Conservation (phyloP, 2,329 filamentous ascomycete genomes). For the Fusarium haematococcum region DNA sequence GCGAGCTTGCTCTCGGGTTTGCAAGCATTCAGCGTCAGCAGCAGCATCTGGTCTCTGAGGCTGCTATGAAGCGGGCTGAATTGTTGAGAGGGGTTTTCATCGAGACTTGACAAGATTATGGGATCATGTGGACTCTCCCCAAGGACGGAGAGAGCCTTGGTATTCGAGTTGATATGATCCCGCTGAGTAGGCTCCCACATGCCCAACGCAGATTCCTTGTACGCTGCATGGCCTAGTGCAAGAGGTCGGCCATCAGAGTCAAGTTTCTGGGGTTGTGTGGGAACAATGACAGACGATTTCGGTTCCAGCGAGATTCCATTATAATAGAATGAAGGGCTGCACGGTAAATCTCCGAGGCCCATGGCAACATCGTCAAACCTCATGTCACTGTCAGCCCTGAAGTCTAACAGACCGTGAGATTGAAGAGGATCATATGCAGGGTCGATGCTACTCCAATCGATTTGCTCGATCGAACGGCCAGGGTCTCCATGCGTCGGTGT, state of each 20-base stretch:
- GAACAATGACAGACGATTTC: neutral
- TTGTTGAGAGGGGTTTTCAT: constrained; percentile 7
- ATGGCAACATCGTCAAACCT: constrained; percentile 1
- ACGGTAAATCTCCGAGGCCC: neutral
- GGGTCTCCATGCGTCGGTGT: neutral
- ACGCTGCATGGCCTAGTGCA: constrained; percentile 20
- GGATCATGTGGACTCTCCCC: constrained; percentile 15
- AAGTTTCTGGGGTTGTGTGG: neutral
- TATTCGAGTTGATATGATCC: constrained; percentile 16
- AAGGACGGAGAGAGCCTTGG: constrained; percentile 21
- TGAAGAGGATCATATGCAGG: neutral
- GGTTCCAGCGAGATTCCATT: neutral
- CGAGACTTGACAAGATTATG: neutral
- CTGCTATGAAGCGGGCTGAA: constrained; percentile 6
- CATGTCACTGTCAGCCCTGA: neutral
- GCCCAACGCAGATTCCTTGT: constrained; percentile 20
- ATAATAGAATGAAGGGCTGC: neutral
- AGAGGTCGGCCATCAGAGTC: constrained; percentile 5
- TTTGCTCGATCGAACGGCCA: constrained; percentile 1
- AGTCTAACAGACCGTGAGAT: neutral
- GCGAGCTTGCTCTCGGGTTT: constrained; percentile 15
- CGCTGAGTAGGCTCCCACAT: constrained; percentile 21
- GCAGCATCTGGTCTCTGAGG: constrained; percentile 20
- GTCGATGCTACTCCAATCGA: neutral
- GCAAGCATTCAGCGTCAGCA: constrained; percentile 24